Evolutionary conservation across 108 stramenopile species (phyloP), one percentile per base, ranked within the genome.

Genomic region (Asterionellopsis glacialis): DNA sequence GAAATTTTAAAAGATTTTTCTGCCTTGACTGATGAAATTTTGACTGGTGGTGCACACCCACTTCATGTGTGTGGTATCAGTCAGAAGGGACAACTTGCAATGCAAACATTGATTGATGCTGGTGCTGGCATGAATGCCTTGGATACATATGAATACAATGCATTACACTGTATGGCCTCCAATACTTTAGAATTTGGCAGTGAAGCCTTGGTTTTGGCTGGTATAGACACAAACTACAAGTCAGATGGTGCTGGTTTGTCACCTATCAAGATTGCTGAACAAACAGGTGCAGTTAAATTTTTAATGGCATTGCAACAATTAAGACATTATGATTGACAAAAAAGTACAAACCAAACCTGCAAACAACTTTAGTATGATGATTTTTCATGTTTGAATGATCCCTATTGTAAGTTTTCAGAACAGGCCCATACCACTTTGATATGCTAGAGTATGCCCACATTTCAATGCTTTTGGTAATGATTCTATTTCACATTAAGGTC

Each of bases 51-150:
- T 22, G 91, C 91, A 12, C 80, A 76, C 11, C 88, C 91, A 5
- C 50, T 93, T 21, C 91, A 93, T 70, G 87, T 83, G 55, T 87
- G 85, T 51, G 91, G 91, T 15, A 92, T 92, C 87, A 77, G 73
- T 6, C 45, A 27, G 14, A 69, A 60, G 24, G 75, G 72, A 19
- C 76, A 90, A 58, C 61, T 72, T 28, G 69, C 80, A 11, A 85
- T 76, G 0, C 63, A 64, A 47, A 60, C 69, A 0, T 56, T 93
- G 44, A 75, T 93, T 15, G 75, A 79, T 51, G 48, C 59, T 0
- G 87, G 84, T 14, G 91, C 83, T 4, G 79, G 85, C 63, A 59
- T 92, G 1, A 62, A 81, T 26, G 67, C 77, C 0, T 67, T 85
- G 25, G 88, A 93, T 58, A 87, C 88, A 0, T 93, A 93, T 57